Base-by-base conservation (phyloP, 371 early-diverging fungal species). In the Zopfochytrium polystomum region DNA sequence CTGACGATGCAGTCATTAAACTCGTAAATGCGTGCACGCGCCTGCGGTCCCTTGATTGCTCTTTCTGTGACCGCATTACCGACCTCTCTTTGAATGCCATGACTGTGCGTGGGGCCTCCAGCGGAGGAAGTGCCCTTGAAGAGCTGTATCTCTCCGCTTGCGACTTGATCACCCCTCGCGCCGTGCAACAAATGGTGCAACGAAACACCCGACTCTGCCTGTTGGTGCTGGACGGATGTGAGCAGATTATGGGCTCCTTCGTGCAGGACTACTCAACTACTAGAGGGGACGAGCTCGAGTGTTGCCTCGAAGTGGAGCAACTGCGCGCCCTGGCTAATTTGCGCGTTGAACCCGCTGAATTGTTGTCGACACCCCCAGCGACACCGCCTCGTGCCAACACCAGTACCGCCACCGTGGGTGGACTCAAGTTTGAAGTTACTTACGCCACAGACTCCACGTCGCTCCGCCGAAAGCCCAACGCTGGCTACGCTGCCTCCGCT, bases 151-250 rank as follows among this genome's bases (percentile, higher is more conserved):
- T 78, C 23, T 56, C 72, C 34, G 73, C 70, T 34, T 72, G 72
- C 58, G 78, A 78, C 34, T 45, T 62, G 27, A 67, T 78, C 25
- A 53, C 72, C 22, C 67, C 78, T 1, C 20, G 38, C 22, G 65
- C 68, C 11, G 65, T 78, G 9, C 71, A 70, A 43, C 57, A 67
- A 25, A 57, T 78, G 23, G 75, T 67, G 13, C 66, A 67, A 46
- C 62, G 70, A 34, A 62, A 60, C 51, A 55, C 67, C 18, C 52
- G 61, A 13, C 66, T 77, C 25, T 58, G 71, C 30, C 56, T 73
- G n/a, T 65, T 78, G 25, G 74, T 78, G 2, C 45, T 78, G 58
- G 78, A 78, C 56, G 78, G 78, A n/a, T 78, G 78, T 48, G 78
- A 75, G 23, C 32, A 54, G 31, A 60, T 78, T 20, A 20, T 65